Conservation (phyloP, 2,329 filamentous ascomycete species). For the Botrytis medusae region DNA sequence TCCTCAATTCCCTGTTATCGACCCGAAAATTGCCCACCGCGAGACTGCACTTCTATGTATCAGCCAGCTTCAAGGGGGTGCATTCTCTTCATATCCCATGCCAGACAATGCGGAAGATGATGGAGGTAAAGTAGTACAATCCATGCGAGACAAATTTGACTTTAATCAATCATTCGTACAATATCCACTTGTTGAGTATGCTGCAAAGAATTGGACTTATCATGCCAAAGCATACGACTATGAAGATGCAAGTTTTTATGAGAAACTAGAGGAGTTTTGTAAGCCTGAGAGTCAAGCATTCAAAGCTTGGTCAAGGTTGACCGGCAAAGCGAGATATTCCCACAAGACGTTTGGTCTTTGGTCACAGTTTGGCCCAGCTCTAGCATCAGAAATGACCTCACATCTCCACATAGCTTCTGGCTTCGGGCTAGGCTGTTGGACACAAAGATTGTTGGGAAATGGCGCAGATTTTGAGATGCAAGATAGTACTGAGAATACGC, state of each 20-base stretch:
- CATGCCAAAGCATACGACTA: slow-evolving; percentile 26
- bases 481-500: slow-evolving; percentile 22
- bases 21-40: slow-evolving; percentile 13
- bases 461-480: slow-evolving; percentile 16
- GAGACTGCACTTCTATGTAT: slow-evolving; percentile 5
- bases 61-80: slow-evolving; percentile 11
- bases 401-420: slow-evolving; percentile 27
- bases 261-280: slow-evolving; percentile 24
- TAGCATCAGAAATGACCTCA: slow-evolving; percentile 26
- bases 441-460: slow-evolving; percentile 20
- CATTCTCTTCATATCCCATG: neutral
- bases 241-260: slow-evolving; percentile 25
- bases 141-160: neutral
- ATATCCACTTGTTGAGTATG: slow-evolving; percentile 31
- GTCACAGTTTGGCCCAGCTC: neutral
- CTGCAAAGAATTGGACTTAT: slow-evolving; percentile 24
- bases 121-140: neutral
- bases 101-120: too few species aligned
- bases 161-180: neutral
- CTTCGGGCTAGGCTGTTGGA: slow-evolving; percentile 24
- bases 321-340: neutral
- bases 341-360: fast-evolving
- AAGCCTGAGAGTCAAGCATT: slow-evolving; percentile 22
- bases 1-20: slow-evolving; percentile 22
- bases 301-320: slow-evolving; percentile 25